Evolutionary conservation across 2,329 filamentous ascomycete species (phyloP).

Genomic region (Orbilia blumenaviensis): DNA sequence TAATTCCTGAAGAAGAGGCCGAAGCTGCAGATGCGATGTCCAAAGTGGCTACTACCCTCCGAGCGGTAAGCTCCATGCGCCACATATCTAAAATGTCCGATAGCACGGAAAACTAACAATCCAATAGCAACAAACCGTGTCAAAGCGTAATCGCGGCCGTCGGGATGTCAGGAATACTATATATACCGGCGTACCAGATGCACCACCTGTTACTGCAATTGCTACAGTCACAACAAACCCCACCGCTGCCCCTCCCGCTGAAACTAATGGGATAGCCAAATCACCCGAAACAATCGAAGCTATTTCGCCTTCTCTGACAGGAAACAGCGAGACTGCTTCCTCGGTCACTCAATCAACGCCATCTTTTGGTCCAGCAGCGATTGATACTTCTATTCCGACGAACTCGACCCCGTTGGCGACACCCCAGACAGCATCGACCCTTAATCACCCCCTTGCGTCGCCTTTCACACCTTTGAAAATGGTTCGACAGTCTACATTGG

Average conservation of each 20-base stretch:
- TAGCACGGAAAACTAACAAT: conserved; percentile 6
- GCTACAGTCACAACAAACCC: neutral
- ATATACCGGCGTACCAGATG: conserved; percentile 75
- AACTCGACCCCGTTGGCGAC: neutral
- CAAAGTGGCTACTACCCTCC: conserved; percentile 77
- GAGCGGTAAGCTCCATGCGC: conserved; percentile 63
- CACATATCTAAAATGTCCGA: neutral
- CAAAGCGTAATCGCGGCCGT: conserved; percentile 83
- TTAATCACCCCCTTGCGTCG: conserved; percentile 36
- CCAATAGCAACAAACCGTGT: conserved; percentile 70
- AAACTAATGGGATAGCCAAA: conserved; percentile 44
- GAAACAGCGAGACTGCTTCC: conserved; percentile 23
- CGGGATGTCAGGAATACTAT: conserved; percentile 84
- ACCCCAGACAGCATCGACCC: neutral
- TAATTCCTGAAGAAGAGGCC: conserved; percentile 79
- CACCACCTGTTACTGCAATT: conserved; percentile 59
- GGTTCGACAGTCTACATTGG: conserved; percentile 50
- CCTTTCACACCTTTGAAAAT: conserved; percentile 49
- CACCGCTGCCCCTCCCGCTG: conserved; percentile 45
- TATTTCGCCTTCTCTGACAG: conserved; percentile 29
- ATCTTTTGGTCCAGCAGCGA: conserved; percentile 14
- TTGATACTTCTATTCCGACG: conserved; percentile 6
- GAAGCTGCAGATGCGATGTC: conserved; percentile 77
- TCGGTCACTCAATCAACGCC: conserved; percentile 22
- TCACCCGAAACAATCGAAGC: conserved; percentile 20